Conservation (phyloP, 2,329 filamentous ascomycete species). For the Cladosporium sp. region DNA sequence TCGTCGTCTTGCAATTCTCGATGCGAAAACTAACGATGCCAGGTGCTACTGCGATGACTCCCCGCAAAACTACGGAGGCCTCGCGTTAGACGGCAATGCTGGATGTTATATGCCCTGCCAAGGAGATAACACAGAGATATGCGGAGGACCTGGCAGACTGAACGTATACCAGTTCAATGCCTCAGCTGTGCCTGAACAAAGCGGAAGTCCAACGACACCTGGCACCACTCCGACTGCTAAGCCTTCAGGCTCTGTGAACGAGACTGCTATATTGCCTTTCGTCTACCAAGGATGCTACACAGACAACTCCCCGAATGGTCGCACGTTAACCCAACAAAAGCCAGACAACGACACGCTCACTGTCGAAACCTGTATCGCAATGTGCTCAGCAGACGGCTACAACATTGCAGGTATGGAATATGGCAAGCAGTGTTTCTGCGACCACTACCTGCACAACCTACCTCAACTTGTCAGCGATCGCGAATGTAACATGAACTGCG, state of each 20-base stretch:
- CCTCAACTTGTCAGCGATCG: conserved; percentile 18
- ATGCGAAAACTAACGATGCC: not conserved
- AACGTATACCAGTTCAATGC: conserved; percentile 22
- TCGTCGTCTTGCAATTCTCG: too few species aligned
- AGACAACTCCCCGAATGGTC: conserved; percentile 20
- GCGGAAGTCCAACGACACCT: conserved; percentile 14
- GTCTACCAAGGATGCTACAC: conserved; percentile 25
- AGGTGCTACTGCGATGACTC: conserved; percentile 22
- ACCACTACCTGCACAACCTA: conserved; percentile 23
- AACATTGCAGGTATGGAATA: conserved; percentile 32
- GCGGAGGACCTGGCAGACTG: conserved; percentile 1
- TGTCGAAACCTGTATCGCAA: conserved; percentile 25
- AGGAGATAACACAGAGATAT: conserved; percentile 6
- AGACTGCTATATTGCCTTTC: conserved; percentile 19
- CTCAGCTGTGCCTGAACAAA: conserved; percentile 14
- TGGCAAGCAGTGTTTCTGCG: conserved; percentile 31
- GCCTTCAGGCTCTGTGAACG: conserved; percentile 24
- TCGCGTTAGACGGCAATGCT: conserved; percentile 20
- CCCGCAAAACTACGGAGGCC: conserved; percentile 19
- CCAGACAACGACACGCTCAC: conserved; percentile 18
- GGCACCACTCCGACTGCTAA: conserved; percentile 9
- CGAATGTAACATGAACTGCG: conserved; percentile 29
- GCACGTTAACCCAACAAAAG: conserved; percentile 16
- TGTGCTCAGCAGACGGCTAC: conserved; percentile 28
- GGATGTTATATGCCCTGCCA: conserved; percentile 15